Conservation (phyloP, 2,329 filamentous ascomycete species). For the Claviceps quebecensis region DNA sequence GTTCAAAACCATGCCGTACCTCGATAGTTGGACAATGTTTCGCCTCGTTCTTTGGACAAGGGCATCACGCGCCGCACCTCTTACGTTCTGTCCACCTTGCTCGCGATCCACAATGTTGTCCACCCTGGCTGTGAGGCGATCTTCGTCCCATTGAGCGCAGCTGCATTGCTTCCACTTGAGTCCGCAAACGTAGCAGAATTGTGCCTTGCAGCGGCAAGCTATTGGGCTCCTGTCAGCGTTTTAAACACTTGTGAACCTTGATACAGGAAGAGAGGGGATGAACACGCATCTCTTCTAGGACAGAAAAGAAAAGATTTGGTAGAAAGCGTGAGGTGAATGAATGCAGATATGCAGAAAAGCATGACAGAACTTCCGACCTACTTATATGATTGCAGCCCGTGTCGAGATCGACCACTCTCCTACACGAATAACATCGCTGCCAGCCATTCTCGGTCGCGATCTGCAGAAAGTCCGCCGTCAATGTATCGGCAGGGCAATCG, state of each 20-base stretch:
- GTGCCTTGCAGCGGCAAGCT: constrained; percentile 29
- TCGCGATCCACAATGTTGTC: constrained; percentile 1
- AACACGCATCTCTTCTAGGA: neutral
- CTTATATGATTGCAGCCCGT: constrained; percentile 44
- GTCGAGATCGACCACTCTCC: constrained; percentile 31
- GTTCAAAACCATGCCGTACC: neutral
- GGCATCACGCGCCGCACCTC: neutral
- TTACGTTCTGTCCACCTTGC: neutral
- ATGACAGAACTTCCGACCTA: constrained; percentile 11
- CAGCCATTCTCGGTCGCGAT: constrained; percentile 30
- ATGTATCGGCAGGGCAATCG: constrained; percentile 33
- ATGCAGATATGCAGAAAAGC: neutral
- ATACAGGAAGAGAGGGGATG: neutral
- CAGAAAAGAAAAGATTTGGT: neutral
- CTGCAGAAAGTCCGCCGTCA: constrained; percentile 23
- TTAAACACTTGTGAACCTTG: neutral
- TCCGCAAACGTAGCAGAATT: constrained; percentile 41
- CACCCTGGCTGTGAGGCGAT: constrained; percentile 1
- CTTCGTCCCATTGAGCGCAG: constrained; percentile 25
- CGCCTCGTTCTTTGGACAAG: no score
- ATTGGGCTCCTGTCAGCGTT: neutral
- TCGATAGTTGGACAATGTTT: no score
- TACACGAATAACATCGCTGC: constrained; percentile 36
- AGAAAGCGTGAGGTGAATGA: neutral
- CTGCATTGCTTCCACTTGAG: constrained; percentile 23